phyloP scores from a whole-genome alignment of 2,329 filamentous ascomycete genomes.

The Alternaria hordeiaustralica region DNA sequence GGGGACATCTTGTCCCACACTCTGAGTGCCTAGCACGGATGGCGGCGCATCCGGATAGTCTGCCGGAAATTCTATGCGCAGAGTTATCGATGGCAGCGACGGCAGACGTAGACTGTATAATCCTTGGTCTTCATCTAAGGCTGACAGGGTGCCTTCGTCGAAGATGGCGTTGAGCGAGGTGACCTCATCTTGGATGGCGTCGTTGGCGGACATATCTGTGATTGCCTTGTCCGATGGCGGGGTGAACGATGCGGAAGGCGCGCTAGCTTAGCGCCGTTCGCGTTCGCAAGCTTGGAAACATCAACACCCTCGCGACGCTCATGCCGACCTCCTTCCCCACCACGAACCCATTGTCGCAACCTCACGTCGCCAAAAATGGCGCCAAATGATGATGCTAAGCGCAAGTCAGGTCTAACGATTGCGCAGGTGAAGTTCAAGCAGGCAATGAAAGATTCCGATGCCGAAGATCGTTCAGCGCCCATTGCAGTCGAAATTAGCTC shows the following conservation, averaged over 20 bases:
- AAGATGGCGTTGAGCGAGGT: constrained; percentile 88
- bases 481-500: constrained; percentile 29
- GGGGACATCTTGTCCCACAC: constrained; percentile 70
- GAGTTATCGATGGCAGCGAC: constrained; percentile 60
- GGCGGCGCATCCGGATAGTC: constrained; percentile 80
- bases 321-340: background rate
- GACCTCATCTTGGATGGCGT: constrained; percentile 71
- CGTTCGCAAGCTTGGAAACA: constrained; percentile 13
- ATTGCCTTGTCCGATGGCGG: constrained; percentile 18
- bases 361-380: constrained; percentile 22
- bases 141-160: constrained; percentile 66
- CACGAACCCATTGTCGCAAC: constrained; percentile 8
- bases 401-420: constrained; percentile 33
- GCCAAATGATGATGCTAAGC: constrained; percentile 29
- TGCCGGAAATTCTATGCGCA: constrained; percentile 70
- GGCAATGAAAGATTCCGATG: constrained; percentile 30
- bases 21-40: constrained; percentile 77
- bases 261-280: constrained; percentile 15
- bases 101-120: constrained; percentile 68
- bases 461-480: constrained; percentile 23
- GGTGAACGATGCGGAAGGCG: constrained; percentile 14
- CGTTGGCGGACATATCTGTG: constrained; percentile 37
- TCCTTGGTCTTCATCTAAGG: constrained; percentile 33
- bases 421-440: constrained; percentile 40
- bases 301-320: background rate